phyloP scores from a whole-genome alignment of 306 rosid genomes.

The Senna tora region DNA sequence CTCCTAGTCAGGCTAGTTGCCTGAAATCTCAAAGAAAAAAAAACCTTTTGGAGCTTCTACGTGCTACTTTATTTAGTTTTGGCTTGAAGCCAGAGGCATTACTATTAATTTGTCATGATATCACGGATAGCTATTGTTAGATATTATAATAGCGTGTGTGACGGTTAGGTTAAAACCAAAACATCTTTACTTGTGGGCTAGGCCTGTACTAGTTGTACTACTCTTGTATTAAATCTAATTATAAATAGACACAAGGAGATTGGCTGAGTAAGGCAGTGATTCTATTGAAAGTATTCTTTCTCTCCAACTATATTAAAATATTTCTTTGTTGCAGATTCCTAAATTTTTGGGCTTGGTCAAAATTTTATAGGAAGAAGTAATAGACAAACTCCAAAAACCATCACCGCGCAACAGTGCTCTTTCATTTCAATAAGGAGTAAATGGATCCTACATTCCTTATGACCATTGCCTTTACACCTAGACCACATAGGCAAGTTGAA shows the following conservation, averaged over 20 bases:
- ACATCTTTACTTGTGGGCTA: no score
- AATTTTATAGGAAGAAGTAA: no score
- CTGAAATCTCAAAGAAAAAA: background rate
- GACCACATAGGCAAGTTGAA: background rate
- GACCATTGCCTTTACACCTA: background rate
- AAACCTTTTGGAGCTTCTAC: conserved; percentile 5
- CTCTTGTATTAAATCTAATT: no score
- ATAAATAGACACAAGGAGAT: no score
- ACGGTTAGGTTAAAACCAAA: no score
- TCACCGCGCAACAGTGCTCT: background rate
- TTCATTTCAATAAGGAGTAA: conserved; percentile 4
- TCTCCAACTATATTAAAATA: background rate
- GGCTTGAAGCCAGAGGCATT: background rate
- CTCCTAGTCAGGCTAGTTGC: conserved; percentile 13
- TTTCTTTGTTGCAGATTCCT: background rate
- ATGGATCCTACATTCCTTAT: background rate
- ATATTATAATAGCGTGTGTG: no score
- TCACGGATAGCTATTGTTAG: background rate
- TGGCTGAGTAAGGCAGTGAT: no score
- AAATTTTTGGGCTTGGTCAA: background rate
- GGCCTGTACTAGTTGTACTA: no score
- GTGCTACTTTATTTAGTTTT: conserved; percentile 13
- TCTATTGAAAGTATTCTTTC: no score
- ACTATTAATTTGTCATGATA: background rate
- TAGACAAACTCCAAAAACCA: background rate